Base-by-base conservation (phyloP, 2,329 filamentous ascomycete species). In the Amesomyces nigricolor region DNA sequence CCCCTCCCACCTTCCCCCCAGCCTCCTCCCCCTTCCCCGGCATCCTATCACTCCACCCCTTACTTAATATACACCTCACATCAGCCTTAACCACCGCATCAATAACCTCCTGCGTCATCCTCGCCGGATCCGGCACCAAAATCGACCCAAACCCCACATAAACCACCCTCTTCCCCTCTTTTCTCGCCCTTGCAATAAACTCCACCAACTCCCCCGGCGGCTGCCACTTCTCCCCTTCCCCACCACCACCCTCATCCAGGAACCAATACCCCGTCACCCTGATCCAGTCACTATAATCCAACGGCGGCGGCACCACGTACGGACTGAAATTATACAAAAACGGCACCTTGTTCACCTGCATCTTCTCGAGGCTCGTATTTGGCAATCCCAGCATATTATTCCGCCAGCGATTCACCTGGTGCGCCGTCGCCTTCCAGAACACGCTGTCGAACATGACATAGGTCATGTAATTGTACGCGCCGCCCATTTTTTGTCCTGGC, bases 241-340 rank as follows among this genome's bases (percentile, higher is more conserved):
- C 22, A 2, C 5, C 2, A 1, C 22, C 22, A 26, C 22, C 79
- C 70, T 96, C 92, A 62, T 96, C 87, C 47, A 99, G 74, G 71
- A 99, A 97, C 94, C 94, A 99, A 73, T 99, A 97, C 0, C 94
- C 94, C 0, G 94, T 97, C 7, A 97, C 89, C 43, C 90, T 84
- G 68, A 99, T 94, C 94, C 94, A 99, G 70, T 97, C 94, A 42
- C 89, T 92, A 72, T 91, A 99, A 72, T 99, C 94, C 1, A 96
- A 77, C 14, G 94, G 94, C 29, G 91, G 92, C 2, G 89, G 84
- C n/a, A 99, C 94, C 11, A 99, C 94, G 10, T 84, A 88, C 0
- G 91, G 90, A 54, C 89, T 95, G 70, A 96, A 97, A 72, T 96
- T 97, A 76, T 99, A 99, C 45, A 99, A 72, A 71, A 99, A 99